phyloP scores from a whole-genome alignment of 1,284 basidiomycete genomes.

The Boletus albobrunnescens region DNA sequence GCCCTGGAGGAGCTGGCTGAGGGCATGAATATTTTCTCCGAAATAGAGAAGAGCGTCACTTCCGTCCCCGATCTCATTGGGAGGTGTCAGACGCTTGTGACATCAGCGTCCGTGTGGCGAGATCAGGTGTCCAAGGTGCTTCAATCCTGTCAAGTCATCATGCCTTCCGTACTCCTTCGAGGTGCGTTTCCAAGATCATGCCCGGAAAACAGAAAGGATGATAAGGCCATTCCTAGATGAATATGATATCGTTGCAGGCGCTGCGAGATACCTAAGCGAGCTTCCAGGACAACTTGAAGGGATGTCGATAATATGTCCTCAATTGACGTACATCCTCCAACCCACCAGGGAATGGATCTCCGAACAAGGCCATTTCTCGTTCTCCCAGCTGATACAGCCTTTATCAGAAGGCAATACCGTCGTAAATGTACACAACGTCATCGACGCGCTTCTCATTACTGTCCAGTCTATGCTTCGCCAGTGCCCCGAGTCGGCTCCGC shows the following conservation, averaged over 20 bases:
- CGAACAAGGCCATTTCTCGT: slow-evolving; percentile 30
- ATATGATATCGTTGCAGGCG: slow-evolving; percentile 17
- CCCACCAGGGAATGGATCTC: slow-evolving; percentile 30
- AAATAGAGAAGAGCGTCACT: slow-evolving; percentile 29
- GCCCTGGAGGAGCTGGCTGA: slow-evolving; percentile 41
- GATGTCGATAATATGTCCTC: slow-evolving; percentile 32
- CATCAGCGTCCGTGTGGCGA: slow-evolving; percentile 19
- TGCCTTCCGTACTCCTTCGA: slow-evolving; percentile 31
- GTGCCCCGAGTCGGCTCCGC: slow-evolving; percentile 29
- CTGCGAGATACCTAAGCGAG: slow-evolving; percentile 18
- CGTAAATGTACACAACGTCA: slow-evolving; percentile 36
- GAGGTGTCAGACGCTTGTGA: slow-evolving; percentile 24
- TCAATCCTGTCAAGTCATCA: slow-evolving; percentile 18
- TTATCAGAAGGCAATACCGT: background rate
- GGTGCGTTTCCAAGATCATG: slow-evolving; percentile 22
- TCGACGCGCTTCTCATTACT: slow-evolving; percentile 61
- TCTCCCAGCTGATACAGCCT: slow-evolving; percentile 6
- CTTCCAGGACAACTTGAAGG: slow-evolving; percentile 26
- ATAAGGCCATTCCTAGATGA: slow-evolving; percentile 21
- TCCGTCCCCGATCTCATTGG: slow-evolving; percentile 31
- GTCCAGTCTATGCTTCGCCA: slow-evolving; percentile 56
- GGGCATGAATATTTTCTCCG: slow-evolving; percentile 34
- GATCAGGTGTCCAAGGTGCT: slow-evolving; percentile 27
- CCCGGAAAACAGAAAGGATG: background rate
- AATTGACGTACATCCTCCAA: slow-evolving; percentile 26